Conservation (phyloP, 2,329 filamentous ascomycete genomes). For the Chaetoscypha palmicola region DNA sequence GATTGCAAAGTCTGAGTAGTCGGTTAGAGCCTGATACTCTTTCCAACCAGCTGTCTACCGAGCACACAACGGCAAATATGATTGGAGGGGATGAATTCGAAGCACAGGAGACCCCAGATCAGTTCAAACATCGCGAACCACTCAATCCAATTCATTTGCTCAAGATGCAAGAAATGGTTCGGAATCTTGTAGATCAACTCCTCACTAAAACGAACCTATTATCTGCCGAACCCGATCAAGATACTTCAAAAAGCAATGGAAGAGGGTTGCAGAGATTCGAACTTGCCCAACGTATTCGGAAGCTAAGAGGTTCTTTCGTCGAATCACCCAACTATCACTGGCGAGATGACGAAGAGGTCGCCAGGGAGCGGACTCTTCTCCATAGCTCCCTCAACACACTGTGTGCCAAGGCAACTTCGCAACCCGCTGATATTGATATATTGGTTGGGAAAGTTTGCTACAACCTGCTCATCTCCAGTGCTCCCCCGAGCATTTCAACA, state of each 20-base stretch:
- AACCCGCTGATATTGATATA: constrained; percentile 19
- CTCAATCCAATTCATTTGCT: constrained; percentile 18
- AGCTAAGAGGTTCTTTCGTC: constrained; percentile 12
- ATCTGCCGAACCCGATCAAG: background rate
- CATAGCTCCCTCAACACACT: constrained; percentile 20
- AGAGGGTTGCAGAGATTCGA: constrained; percentile 5
- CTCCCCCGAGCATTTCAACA: constrained; percentile 59
- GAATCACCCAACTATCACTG: constrained; percentile 21
- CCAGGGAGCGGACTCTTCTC: constrained; percentile 18
- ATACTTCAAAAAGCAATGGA: background rate
- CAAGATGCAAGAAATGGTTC: constrained; percentile 18
- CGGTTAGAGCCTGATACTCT: background rate
- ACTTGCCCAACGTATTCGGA: constrained; percentile 15
- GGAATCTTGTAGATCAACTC: constrained; percentile 21
- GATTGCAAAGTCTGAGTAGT: background rate
- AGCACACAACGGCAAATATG: constrained; percentile 1
- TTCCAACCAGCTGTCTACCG: background rate
- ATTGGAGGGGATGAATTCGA: constrained; percentile 12
- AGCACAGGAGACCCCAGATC: background rate
- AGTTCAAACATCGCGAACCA: constrained; percentile 19
- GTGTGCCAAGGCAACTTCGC: constrained; percentile 11
- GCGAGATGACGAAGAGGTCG: constrained; percentile 8
- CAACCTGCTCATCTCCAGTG: constrained; percentile 56
- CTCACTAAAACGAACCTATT: constrained; percentile 14
- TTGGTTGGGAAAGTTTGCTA: constrained; percentile 42